Base-by-base conservation (phyloP, 139 green algal species). In the Micractinium sp. region DNA sequence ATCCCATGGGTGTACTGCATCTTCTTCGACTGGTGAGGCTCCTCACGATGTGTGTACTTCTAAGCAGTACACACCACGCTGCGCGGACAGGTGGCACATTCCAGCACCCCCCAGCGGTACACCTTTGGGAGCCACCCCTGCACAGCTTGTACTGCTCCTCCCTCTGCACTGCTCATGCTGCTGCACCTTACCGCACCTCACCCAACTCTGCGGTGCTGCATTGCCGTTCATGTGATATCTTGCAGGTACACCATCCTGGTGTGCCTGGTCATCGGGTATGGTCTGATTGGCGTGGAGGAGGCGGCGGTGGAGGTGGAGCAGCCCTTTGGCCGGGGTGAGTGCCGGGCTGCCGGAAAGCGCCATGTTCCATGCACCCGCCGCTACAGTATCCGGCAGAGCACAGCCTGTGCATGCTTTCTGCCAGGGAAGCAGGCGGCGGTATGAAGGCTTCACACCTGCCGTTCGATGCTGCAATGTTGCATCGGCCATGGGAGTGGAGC, bases 241-340 rank as follows among this genome's bases (percentile, higher is more conserved):
- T 18, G 27, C 12, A 80, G 74, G 74, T 80, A 80, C 74, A 80
- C 74, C 74, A 80, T 80, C n/a, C 74, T 69, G 63, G 33, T 90
- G 38, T 90, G 87, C 74, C 22, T 41, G 27, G 36, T 91, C 9
- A 77, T 91, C 12, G 82, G 88, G 9, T 91, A 87, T 38, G 83
- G 66, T 0, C 33, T 91, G 76, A 73, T 91, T 25, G 89, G 89
- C 19, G 84, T 91, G 14, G 89, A 91, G 76, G 89, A 81, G 47
- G 80, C 88, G 20, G 89, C 81, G 19, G 84, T 91, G n/a, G 89
- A 91, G 78, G 88, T 91, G 41, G 89, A 89, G 69, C 31, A 47
- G 75, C 88, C 88, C 36, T 91, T 91, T 79, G 88, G 88, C 67
- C 19, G 35, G 29, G 88, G 74, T 53, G 63, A 31, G 63, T 23